Evolutionary conservation across 108 stramenopile genomes (phyloP).

Genomic region (Stephanodiscus triporus): DNA sequence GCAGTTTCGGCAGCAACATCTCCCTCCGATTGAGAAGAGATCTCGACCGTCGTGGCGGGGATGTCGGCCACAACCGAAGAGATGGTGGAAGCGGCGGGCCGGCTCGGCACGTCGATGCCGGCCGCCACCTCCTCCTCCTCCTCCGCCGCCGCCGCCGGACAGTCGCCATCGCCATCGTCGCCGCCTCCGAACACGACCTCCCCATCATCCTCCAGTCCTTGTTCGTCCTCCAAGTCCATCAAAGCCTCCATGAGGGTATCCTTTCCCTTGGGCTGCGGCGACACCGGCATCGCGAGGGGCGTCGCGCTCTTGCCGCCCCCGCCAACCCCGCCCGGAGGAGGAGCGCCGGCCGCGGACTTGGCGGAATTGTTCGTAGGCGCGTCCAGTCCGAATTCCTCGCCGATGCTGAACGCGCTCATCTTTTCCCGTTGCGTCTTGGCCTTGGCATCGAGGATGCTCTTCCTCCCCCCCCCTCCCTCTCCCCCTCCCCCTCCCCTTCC

Average conservation of each 20-base stretch:
- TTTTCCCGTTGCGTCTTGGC: slow-evolving; percentile 29
- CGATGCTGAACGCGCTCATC: slow-evolving; percentile 79
- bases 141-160: too few species aligned
- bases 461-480: slow-evolving; percentile 9
- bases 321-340: neutral
- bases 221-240: slow-evolving; percentile 74
- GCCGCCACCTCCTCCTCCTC: neutral
- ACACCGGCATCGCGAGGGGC: slow-evolving; percentile 27
- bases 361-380: slow-evolving; percentile 34
- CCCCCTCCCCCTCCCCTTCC: slow-evolving; percentile 2
- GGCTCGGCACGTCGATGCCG: neutral
- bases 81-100: neutral
- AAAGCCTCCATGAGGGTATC: slow-evolving; percentile 68
- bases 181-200: slow-evolving; percentile 34
- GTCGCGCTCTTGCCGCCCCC: too few species aligned
- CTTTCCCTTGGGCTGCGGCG: slow-evolving; percentile 37
- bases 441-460: slow-evolving; percentile 18
- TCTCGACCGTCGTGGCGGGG: neutral
- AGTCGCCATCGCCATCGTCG: neutral
- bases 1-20: neutral
- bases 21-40: neutral
- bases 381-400: slow-evolving; percentile 68
- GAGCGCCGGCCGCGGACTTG: neutral
- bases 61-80: neutral
- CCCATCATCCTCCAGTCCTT: slow-evolving; percentile 43